Evolutionary conservation across 2,329 filamentous ascomycete genomes (phyloP).

Genomic region (Phoma sp.): DNA sequence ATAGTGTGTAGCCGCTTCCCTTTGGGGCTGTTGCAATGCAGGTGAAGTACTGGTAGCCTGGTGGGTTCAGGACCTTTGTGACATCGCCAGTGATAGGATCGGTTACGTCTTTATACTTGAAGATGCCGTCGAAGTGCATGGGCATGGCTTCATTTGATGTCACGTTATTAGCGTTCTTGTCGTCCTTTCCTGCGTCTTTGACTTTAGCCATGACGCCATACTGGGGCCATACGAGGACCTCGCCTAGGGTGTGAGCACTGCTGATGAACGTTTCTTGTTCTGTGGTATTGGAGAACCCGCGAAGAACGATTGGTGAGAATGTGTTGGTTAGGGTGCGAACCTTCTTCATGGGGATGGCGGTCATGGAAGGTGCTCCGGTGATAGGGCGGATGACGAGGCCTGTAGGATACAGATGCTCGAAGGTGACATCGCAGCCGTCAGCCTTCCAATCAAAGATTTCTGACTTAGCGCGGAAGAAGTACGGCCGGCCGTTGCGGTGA

Average conservation of each 20-base stretch:
- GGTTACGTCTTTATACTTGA: conserved; percentile 57
- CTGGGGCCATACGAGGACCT: conserved; percentile 58
- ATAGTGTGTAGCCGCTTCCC: conserved; percentile 62
- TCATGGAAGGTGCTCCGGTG: conserved; percentile 46
- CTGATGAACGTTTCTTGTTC: conserved; percentile 56
- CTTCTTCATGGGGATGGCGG: conserved; percentile 55
- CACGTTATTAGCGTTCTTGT: conserved; percentile 60
- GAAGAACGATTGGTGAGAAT: conserved; percentile 62
- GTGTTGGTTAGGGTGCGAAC: conserved; percentile 57
- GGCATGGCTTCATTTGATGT: conserved; percentile 61
- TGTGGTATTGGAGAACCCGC: conserved; percentile 59
- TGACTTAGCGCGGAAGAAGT: conserved; percentile 34
- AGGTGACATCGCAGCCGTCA: conserved; percentile 16
- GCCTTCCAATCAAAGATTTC: conserved; percentile 23
- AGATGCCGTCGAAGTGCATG: conserved; percentile 64
- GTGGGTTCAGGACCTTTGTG: conserved; percentile 41
- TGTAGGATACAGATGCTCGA: conserved; percentile 36
- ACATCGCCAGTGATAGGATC: conserved; percentile 52
- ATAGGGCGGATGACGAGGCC: conserved; percentile 28
- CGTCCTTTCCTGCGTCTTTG: conserved; percentile 62
- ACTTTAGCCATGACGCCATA: conserved; percentile 68
- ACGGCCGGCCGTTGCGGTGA: conserved; percentile 27
- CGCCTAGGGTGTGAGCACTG: conserved; percentile 58
- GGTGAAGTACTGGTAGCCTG: conserved; percentile 62
- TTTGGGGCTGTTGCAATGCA: conserved; percentile 57